phyloP scores from a whole-genome alignment of 208 protist genomes.

The Leishmania arabica region DNA sequence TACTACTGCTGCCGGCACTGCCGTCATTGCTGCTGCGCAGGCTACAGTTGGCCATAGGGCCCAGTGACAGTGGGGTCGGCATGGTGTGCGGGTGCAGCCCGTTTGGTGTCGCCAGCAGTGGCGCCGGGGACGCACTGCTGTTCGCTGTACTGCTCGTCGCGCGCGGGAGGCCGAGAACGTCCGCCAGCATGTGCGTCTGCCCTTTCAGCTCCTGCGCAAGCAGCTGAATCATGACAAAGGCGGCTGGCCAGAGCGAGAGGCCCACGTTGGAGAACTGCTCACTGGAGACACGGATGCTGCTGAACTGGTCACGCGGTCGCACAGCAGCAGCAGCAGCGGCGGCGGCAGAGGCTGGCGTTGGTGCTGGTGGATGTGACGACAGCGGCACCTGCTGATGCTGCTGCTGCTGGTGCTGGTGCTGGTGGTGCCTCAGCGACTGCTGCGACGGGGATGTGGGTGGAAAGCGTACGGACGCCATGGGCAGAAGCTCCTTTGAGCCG shows the following conservation, averaged over 20 bases:
- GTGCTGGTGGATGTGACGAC: neutral
- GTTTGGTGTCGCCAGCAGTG: conserved; percentile 6
- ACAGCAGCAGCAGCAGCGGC: neutral
- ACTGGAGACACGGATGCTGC: conserved; percentile 50
- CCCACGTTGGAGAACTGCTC: conserved; percentile 84
- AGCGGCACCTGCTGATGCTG: neutral
- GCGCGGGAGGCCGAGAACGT: conserved; percentile 31
- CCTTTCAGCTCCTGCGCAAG: conserved; percentile 59
- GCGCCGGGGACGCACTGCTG: neutral
- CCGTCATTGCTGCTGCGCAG: neutral
- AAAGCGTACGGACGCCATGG: conserved; percentile 6
- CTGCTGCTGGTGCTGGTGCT: neutral
- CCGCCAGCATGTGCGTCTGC: conserved; percentile 36
- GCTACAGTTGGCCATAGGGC: neutral
- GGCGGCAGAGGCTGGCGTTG: conserved; percentile 2
- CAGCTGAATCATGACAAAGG: conserved; percentile 78
- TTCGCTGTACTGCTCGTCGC: neutral
- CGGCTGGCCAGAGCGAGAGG: conserved; percentile 76
- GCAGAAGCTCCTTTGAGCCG: conserved; percentile 5
- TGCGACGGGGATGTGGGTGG: neutral
- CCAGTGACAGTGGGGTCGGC: neutral
- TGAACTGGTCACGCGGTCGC: conserved; percentile 34
- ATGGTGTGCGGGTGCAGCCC: conserved; percentile 1
- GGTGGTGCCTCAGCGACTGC: neutral
- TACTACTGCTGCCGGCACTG: neutral